Evolutionary conservation across 192 early-diverging fungal genomes (phyloP), one percentile per base, ranked within the genome.

Genomic region (Ambispora gerdemannii): DNA sequence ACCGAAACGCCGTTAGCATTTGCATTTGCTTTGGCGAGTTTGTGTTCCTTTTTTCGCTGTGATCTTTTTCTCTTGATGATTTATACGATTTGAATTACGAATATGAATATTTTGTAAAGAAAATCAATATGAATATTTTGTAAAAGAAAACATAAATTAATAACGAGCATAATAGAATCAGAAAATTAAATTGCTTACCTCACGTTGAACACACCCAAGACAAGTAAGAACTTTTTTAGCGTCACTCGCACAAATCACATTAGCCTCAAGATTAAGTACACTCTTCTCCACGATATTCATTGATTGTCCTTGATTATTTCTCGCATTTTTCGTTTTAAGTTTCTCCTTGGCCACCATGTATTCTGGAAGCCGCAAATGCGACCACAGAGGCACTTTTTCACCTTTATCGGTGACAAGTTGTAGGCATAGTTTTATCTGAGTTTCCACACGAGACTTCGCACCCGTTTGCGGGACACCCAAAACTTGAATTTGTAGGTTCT

Each of bases 401-500:
- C 90, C 91, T 60, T 81, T 70, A 50, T 80, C 75, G 15, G 84
- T 89, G 0, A 89, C 83, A 28, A 98, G 81, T 71, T 94, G 91
- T 72, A 98, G 75, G 32, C 91, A 93, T 27, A 96, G 81, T 67
- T 93, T 95, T 74, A 95, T 94, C 79, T 95, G 95, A 22, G 95
- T 98, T 80, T 98, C 94, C 38, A 96, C 95, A 4, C 95, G 81
- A 11, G 92, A 95, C 75, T 94, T 93, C 31, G 90, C 90, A 50
- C 86, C 86, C 38, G 75, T 78, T 32, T 65, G 69, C 19, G 84
- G 81, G 27, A 87, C 73, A 24, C 86, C 86, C 22, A 70, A 35
- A 32, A 70, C 56, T 33, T 31, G 68, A 32, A 70, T 70, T 27
- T 62, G 38, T 15, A 43, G 15, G 15, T 43, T 43, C 15, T 43